Conservation (phyloP, 2,329 filamentous ascomycete species). For the Alternaria arbusti region DNA sequence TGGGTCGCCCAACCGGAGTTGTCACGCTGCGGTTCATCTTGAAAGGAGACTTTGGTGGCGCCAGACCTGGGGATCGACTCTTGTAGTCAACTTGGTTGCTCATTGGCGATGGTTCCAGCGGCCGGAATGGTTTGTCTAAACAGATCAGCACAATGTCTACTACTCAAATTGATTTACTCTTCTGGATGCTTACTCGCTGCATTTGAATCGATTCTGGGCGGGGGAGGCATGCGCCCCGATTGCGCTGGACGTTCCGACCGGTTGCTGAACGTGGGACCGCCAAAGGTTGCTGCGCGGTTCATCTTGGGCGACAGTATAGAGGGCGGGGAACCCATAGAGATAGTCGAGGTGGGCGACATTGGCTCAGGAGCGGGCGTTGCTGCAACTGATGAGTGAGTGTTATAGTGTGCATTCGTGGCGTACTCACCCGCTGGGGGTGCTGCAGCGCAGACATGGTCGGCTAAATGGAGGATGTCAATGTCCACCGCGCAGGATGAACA, state of each 20-base stretch:
- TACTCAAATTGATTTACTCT: not conserved
- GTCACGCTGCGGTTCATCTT: conserved; percentile 45
- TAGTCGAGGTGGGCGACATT: conserved; percentile 15
- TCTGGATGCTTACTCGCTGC: conserved; percentile 62
- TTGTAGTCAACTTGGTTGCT: conserved; percentile 36
- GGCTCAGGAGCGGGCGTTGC: conserved; percentile 17
- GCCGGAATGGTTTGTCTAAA: conserved; percentile 46
- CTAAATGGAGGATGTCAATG: conserved; percentile 85
- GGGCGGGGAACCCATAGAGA: conserved; percentile 10
- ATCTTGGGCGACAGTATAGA: conserved; percentile 28
- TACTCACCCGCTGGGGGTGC: conserved; percentile 53
- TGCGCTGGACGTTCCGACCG: conserved; percentile 42
- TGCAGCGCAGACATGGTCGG: conserved; percentile 76
- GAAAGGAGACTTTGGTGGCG: conserved; percentile 33
- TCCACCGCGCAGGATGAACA: conserved; percentile 56
- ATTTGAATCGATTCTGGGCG: conserved; percentile 62
- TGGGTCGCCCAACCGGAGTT: conserved; percentile 43
- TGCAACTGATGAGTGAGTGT: conserved; percentile 18
- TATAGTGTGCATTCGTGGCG: not conserved
- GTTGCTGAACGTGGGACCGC: conserved; percentile 34
- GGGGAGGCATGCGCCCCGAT: conserved; percentile 55
- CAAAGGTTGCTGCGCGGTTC: conserved; percentile 43
- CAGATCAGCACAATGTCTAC: conserved; percentile 19
- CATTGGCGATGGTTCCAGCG: conserved; percentile 34
- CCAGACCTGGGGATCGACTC: conserved; percentile 31